Evolutionary conservation across 768 basidiomycete species (phyloP), one percentile per base, ranked within the genome.

Genomic region (Boletus reticulatus): DNA sequence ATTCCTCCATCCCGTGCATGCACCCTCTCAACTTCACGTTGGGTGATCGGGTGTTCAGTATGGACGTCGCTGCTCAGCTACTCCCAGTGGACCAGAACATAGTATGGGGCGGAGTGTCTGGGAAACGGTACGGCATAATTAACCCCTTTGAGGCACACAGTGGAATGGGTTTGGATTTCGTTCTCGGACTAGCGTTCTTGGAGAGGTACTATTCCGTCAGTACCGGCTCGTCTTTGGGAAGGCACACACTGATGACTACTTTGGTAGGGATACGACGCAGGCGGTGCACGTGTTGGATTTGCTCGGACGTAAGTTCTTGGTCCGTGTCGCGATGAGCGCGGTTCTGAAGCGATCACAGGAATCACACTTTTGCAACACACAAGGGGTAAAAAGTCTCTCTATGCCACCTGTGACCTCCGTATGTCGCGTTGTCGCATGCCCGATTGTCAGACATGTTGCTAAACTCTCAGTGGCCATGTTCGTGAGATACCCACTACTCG

Each of bases 101-200:
- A 10, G 38, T 8, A n/a, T 39, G 5, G 38, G 38, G 38, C 3
- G 38, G 38, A 17, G 38, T 9, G 3, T 7, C 38, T 17, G n/a
- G n/a, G 14, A 16, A 39, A 39, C n/a, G 14, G 38, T 39, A 39
- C 17, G n/a, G 38, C n/a, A 14, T 6, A 9, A n/a, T 39, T 9
- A 0, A 0, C 6, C 0, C 0, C n/a, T 19, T 10, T 4, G 6
- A n/a, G 6, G 19, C 2, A 0, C 1, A 7, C 9, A 39, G 38
- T 14, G 38, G 38, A 4, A 1, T 3, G 14, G 38, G 38, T 11
- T 10, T 39, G 2, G 38, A 39, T n/a, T 39, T 39, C 38, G 1
- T 19, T 19, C 12, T 39, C 17, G 38, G 38, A 16, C 1, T 14
- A 0, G 19, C 5, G 17, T 39, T 39, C 38, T 17, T 39, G 38